Conservation (phyloP, 2,329 filamentous ascomycete genomes). For the Fusarium tupiense region DNA sequence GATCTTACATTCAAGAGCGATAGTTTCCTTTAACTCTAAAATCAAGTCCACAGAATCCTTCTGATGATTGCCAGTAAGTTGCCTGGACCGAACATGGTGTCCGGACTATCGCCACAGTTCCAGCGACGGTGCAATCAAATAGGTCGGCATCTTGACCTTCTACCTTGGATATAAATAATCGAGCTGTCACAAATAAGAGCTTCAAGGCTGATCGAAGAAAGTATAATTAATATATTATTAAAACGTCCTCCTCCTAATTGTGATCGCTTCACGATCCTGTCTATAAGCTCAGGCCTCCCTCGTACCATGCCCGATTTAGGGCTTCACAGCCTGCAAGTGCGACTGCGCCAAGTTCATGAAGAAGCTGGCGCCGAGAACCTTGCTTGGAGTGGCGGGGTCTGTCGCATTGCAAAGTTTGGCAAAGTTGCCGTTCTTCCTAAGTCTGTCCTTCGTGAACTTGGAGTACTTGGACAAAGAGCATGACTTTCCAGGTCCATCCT, state of each 20-base stretch:
- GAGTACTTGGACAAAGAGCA: conserved; percentile 60
- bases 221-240: background rate
- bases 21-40: background rate
- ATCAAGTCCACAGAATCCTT: too few species aligned
- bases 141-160: background rate
- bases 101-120: too few species aligned
- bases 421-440: conserved; percentile 59
- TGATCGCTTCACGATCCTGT: background rate
- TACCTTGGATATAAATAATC: background rate
- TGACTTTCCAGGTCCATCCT: conserved; percentile 63
- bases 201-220: background rate
- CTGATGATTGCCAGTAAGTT: background rate
- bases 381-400: conserved; percentile 49
- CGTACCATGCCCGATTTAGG: background rate
- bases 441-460: conserved; percentile 42
- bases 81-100: too few species aligned
- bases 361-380: conserved; percentile 59
- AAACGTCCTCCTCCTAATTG: background rate
- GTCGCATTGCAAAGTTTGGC: conserved; percentile 59
- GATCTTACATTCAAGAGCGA: background rate
- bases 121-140: background rate
- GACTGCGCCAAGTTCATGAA: conserved; percentile 56
- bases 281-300: background rate
- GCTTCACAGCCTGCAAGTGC: conserved; percentile 43
- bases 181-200: background rate